Evolutionary conservation across 768 basidiomycete genomes (phyloP), one percentile per base, ranked within the genome.

Genomic region (Candolleomyces efflorescens): DNA sequence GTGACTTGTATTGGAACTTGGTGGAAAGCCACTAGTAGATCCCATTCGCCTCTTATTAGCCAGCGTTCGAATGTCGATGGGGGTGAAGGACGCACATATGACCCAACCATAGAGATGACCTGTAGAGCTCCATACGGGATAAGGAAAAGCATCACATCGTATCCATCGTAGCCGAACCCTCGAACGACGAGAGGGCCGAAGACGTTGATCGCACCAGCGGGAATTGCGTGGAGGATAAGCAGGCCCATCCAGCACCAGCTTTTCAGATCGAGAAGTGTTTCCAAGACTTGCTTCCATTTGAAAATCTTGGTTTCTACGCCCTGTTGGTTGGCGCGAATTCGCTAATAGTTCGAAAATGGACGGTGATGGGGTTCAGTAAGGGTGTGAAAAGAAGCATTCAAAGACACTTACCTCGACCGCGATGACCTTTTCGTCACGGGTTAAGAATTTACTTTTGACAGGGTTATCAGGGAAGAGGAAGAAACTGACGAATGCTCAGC

Each of bases 241-340:
- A 72, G 59, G 5, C 59, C 23, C 64, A 70, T 65, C 71, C 73
- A 72, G 44, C 65, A 69, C 71, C 73, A 74, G 44, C 70, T 71
- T 57, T 74, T 74, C 13, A 69, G 32, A 52, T 72, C 73, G 22
- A 65, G 56, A 11, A 74, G 51, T 65, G 68, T 74, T 53, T 74
- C 73, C 7, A 63, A 23, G 12, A 65, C 66, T 53, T 74, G 73
- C 1, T 59, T 53, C 0, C 65, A 48, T 51, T 74, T 74, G 67
- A 74, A 72, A 1, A 54, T 54, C 48, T 72, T 71, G 1, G 66
- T 70, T 48, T 71, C 68, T 15, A 71, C 56, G 4, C 71, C 73
- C 62, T 74, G 73, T 53, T 74, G 71, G 55, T 74, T 72, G 13
- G 70, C 70, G 24, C 73, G 64, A 23, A 72, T 48, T 20, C 72